Base-by-base conservation (phyloP, 1,139 yeast species). In the Diutina mesorugosa region DNA sequence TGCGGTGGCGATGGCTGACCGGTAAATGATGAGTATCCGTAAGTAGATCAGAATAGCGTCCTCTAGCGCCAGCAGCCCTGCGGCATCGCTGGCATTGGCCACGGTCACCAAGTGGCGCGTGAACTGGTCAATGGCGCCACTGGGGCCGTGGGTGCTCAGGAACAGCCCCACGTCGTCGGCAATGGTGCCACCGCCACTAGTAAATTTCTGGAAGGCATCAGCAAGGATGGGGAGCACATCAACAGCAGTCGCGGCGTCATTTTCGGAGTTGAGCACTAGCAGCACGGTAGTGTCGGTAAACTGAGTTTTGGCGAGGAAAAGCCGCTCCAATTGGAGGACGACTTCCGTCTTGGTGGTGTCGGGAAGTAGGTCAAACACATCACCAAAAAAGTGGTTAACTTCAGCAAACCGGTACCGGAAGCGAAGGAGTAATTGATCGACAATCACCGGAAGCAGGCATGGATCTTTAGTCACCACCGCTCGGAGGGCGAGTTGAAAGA, bases 21-120 rank as follows among this genome's bases (percentile, higher is more conserved):
- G 80, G 64, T 85, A 89, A 57, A 85, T 81, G 60, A 85, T 78
- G 41, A 85, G 68, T 10, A 85, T 79, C 60, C 85, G 74, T 57
- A 84, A 72, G 59, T 82, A 74, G 41, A 83, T 71, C 3, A 78
- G 69, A 6, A 73, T 66, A 1, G 68, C 57, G 55, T 64, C 61
- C 45, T 65, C 60, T 7, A 69, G 57, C n/a, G 53, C 56, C 21
- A 7, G 16, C 26, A 7, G 12, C n/a, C 6, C 32, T 5, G 5
- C 28, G n/a, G 5, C 29, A 14, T 12, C 6, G 26, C 18, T 12
- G 21, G 32, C 41, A 14, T 50, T 50, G n/a, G 53, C 53, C 7
- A 32, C 53, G 8, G 16, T 38, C 1, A 50, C 45, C 7, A 32
- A 10, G 10, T 50, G 32, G 18, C 26, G 21, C 8, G 53, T 50